A percentile compares a stretch with the other conserved stretches of the same genome.
phyloP scores from a whole-genome alignment of 768 basidiomycete genomes.

The Baorangia bicolor region DNA sequence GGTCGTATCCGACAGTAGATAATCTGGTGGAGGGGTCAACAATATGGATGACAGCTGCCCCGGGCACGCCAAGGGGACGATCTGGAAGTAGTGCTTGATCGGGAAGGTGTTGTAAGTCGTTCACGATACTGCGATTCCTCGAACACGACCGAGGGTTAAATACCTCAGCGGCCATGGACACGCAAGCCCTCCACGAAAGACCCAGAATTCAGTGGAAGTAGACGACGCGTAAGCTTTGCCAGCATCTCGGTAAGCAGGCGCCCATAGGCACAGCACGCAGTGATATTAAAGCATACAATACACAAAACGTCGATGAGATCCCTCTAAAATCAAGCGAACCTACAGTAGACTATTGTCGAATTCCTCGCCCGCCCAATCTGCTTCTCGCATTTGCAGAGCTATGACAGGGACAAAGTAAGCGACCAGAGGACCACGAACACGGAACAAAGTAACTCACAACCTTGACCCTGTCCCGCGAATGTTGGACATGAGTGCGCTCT shows the following conservation, averaged over 20 bases:
- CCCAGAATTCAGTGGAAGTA: slow-evolving; percentile 22
- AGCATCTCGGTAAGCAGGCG: slow-evolving; percentile 13
- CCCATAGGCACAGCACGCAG: not conserved
- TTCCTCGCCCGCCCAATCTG: slow-evolving; percentile 26
- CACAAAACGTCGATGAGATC: not conserved
- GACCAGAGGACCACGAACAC: not conserved
- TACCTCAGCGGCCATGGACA: slow-evolving; percentile 9
- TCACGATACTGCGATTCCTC: not conserved
- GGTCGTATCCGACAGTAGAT: slow-evolving; percentile 6
- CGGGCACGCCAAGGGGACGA: not conserved
- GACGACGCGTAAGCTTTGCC: slow-evolving; percentile 16
- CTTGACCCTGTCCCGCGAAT: slow-evolving; percentile 64
- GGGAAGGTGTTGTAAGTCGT: slow-evolving; percentile 22
- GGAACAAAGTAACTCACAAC: slow-evolving; percentile 49
- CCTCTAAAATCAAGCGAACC: not conserved
- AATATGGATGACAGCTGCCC: not conserved
- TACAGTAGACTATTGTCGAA: slow-evolving; percentile 24
- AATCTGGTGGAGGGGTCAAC: not conserved
- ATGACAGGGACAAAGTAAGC: not conserved
- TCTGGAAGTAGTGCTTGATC: slow-evolving; percentile 21
- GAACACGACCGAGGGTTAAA: slow-evolving; percentile 8
- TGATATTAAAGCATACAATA: slow-evolving; percentile 7
- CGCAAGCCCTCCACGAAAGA: slow-evolving; percentile 22
- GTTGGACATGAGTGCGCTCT: slow-evolving; percentile 79
- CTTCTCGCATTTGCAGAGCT: slow-evolving; percentile 40